phyloP scores from a whole-genome alignment of 768 basidiomycete species.

The Hygrocybe punicea region DNA sequence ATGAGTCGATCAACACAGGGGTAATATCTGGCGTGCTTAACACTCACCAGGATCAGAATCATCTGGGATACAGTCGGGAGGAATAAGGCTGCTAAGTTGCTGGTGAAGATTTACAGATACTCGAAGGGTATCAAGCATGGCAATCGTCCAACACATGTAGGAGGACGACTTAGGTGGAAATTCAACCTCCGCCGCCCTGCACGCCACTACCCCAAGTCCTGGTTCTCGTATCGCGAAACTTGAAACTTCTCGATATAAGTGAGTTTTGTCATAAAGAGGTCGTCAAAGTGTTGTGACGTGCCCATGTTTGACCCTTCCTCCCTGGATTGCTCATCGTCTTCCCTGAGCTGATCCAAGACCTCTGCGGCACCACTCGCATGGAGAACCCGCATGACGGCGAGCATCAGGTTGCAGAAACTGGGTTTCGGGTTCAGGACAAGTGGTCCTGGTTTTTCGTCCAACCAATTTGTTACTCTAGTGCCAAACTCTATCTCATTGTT shows the following conservation, averaged over 20 bases:
- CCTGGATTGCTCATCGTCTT: neutral
- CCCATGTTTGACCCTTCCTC: neutral
- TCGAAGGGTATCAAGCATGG: too few relatives aligned
- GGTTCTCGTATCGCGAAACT: too few relatives aligned
- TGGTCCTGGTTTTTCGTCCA: neutral
- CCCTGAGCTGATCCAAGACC: neutral
- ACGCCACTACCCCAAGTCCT: too few relatives aligned
- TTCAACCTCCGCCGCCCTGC: too few relatives aligned
- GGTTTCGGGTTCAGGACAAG: neutral
- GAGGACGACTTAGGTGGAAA: too few relatives aligned
- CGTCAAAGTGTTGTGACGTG: neutral
- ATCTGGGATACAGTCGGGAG: too few relatives aligned
- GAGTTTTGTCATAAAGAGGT: neutral
- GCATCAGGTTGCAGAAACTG: neutral
- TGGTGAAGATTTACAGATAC: too few relatives aligned
- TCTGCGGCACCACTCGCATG: conserved; percentile 2
- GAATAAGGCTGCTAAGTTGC: too few relatives aligned
- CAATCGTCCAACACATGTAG: too few relatives aligned
- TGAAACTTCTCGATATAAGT: neutral
- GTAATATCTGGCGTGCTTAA: neutral
- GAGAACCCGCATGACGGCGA: conserved; percentile 1
- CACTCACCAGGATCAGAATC: neutral
- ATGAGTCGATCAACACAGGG: neutral
- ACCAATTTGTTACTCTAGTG: neutral
- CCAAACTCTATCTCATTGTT: neutral